Evolutionary conservation across 108 stramenopile genomes (phyloP), one percentile per base, ranked within the genome.

Genomic region (Fragilariopsis cylindrus): DNA sequence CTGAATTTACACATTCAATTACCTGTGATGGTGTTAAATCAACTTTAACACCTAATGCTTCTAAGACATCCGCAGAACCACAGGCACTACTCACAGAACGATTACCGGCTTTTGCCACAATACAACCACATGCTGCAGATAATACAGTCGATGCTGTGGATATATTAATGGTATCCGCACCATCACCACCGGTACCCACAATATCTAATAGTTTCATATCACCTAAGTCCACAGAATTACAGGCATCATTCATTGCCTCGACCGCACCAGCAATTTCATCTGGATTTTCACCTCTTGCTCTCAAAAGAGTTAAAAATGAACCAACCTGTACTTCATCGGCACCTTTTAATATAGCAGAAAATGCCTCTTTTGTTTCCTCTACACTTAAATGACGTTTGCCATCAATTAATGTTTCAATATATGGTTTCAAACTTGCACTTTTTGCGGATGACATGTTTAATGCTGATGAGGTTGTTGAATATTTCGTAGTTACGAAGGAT

Each of bases 121-220:
- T 89, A 77, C 92, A 93, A 4, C 99, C 99, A 68, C 88, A 92
- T 1, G 98, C 97, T 15, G 99, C 99, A 15, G 97, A 94, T 16
- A 99, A 74, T 16, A 99, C 95, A 7, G 94, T 96, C 45, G 88
- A 83, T 0, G 97, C 96, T 0, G 99, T 99, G 56, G 87, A 89
- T 69, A 99, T 97, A 76, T 99, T 99, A 78, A 99, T 97, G 49
- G 99, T 99, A 76, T 98, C 94, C 47, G 98, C 98, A 16, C 98
- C 98, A 75, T 99, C 99, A 40, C 99, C 99, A n/a, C 99, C 99
- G 12, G 99, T 99, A 41, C 99, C 99, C 30, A 98, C 98, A 79
- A 99, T 98, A 76, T 99, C 99, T 41, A 99, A 75, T n/a, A 98
- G 70, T 63, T 93, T 93, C 56, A 70, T 65, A 3, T 77, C 76